Evolutionary conservation across 1,139 yeast genomes (phyloP), one percentile per base, ranked within the genome.

Genomic region (Sugiyamaella xylanicola): DNA sequence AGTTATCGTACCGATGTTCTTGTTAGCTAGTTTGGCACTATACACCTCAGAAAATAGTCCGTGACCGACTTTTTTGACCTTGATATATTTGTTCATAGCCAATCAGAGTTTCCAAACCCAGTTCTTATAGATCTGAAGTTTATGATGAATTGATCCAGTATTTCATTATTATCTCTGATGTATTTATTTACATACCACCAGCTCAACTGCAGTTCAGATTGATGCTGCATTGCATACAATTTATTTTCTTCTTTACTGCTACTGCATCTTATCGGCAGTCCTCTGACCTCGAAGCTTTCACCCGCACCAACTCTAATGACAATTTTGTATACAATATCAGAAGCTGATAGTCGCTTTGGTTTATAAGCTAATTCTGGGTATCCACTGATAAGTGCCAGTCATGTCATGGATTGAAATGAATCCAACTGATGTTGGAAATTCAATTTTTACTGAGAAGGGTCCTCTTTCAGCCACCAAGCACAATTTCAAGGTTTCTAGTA

Each of bases 351-450:
- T 4, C n/a, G n/a, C 17, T 35, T 13, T 35, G 17, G 17, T 15
- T 35, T 13, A 35, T 35, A 35, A 39, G 7, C 42, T 17, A 19
- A 39, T 19, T 19, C 9, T 39, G 22, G 20, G 11, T 19, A n/a
- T 8, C 15, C 13, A 8, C 15, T 32, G 15, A 8, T 32, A 32
- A 32, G 37, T 2, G 13, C 27, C 25, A 46, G 41, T 13, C 32
- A 50, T 51, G 54, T 54, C 57, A 51, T 79, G 83, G 83, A 80
- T 77, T 19, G 73, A 77, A 48, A 80, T 79, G 82, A 82, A 78
- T 59, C 67, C 77, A 19, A 76, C 72, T 39, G 77, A 76, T 53
- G 68, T 80, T 51, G 80, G 82, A n/a, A 74, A 72, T 59, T 79
- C 84, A 7, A 71, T 80, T 53, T 81, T 79, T 65, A 54, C 51